Conservation (phyloP, 2,329 filamentous ascomycete species). For the Ophiosphaerella korrae region DNA sequence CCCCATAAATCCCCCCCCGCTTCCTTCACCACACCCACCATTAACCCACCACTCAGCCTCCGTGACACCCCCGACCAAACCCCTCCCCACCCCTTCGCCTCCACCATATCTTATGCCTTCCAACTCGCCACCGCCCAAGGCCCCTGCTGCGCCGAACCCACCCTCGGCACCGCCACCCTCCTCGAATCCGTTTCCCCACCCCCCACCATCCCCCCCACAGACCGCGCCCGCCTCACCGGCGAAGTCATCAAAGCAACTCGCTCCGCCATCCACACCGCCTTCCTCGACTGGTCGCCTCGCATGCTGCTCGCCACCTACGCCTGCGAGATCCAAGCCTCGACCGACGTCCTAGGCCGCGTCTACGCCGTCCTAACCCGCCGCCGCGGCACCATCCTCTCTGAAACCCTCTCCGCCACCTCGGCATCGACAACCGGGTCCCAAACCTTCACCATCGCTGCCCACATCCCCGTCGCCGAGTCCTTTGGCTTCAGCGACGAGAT, state of each 20-base stretch:
- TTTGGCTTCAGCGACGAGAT: conserved; percentile 98
- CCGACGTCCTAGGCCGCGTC: conserved; percentile 91
- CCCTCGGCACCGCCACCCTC: conserved; percentile 91
- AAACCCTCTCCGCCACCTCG: conserved; percentile 90
- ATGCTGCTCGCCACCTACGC: conserved; percentile 97
- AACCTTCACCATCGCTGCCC: conserved; percentile 90
- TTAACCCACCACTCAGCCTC: conserved; percentile 27
- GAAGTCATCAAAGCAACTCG: conserved; percentile 91
- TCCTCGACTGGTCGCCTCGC: conserved; percentile 95
- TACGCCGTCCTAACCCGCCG: conserved; percentile 98
- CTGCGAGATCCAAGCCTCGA: conserved; percentile 95
- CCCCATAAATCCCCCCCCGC: neutral
- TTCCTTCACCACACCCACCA: neutral
- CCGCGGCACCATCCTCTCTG: conserved; percentile 84
- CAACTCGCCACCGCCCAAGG: conserved; percentile 89
- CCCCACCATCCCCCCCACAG: conserved; percentile 58
- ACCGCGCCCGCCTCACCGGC: conserved; percentile 81
- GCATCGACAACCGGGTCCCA: conserved; percentile 93
- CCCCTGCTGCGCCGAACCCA: conserved; percentile 87
- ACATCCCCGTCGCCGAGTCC: conserved; percentile 89
- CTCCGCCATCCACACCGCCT: conserved; percentile 79
- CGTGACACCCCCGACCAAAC: conserved; percentile 28
- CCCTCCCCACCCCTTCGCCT: conserved; percentile 73
- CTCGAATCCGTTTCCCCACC: conserved; percentile 75
- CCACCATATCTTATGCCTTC: conserved; percentile 93